Evolutionary conservation across 2,329 filamentous ascomycete species (phyloP).

Genomic region (Alternaria arborescens): DNA sequence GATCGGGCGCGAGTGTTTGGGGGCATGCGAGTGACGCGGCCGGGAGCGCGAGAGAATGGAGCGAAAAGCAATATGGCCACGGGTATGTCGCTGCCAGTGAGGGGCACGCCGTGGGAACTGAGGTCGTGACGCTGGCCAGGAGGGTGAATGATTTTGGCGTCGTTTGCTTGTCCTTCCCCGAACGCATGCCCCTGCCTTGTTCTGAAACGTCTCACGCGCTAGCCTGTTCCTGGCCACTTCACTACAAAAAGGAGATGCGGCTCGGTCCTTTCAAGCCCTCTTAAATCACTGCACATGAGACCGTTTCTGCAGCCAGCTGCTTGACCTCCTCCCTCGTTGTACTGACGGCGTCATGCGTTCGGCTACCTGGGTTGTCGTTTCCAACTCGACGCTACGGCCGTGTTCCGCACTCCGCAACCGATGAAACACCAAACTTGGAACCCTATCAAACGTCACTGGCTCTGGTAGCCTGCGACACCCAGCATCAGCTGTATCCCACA

Average conservation of each 20-base stretch:
- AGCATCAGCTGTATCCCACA: background rate
- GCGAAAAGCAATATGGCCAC: constrained; percentile 7
- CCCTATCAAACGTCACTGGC: constrained; percentile 14
- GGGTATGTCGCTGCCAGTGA: background rate
- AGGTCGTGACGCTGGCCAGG: constrained; percentile 8
- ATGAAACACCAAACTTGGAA: constrained; percentile 12
- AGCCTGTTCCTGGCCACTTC: constrained; percentile 25
- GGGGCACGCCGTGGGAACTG: background rate
- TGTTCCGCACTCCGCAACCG: constrained; percentile 7
- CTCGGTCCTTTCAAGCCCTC: constrained; percentile 17
- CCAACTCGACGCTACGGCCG: background rate
- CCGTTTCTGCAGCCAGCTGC: constrained; percentile 1
- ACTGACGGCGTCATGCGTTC: background rate
- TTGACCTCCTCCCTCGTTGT: background rate
- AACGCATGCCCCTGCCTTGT: constrained; percentile 20
- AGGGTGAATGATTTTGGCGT: constrained; percentile 27
- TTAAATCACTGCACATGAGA: constrained; percentile 3
- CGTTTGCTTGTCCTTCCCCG: constrained; percentile 16
- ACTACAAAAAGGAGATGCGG: constrained; percentile 25
- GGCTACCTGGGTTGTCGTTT: background rate
- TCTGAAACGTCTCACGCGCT: constrained; percentile 26
- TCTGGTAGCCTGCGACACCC: background rate
- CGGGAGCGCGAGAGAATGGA: constrained; percentile 4
- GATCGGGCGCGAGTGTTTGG: constrained; percentile 30
- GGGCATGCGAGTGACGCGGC: constrained; percentile 22